These are phyloP conservation scores for Botrytis sinoallii DNA, from an alignment of 2,329 filamentous ascomycete species.

Conservation along the genomic window DNA sequence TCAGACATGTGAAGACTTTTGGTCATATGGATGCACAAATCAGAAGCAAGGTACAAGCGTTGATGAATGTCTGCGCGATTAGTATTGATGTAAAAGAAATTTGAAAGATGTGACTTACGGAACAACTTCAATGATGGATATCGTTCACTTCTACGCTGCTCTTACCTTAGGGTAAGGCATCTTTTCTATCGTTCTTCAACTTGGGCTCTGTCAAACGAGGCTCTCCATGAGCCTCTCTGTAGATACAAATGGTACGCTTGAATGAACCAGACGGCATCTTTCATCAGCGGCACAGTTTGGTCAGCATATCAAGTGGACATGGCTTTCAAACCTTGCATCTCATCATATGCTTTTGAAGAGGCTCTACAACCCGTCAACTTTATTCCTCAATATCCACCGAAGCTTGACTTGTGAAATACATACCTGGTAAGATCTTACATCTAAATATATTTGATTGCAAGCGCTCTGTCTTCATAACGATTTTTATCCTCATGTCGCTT, in stretches of 20 bases:
- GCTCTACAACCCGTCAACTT: too few species aligned
- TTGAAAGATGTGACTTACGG: neutral
- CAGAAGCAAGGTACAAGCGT: neutral
- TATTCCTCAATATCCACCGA: too few species aligned
- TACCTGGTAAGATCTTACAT: neutral
- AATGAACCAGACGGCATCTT: too few species aligned
- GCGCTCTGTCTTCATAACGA: neutral
- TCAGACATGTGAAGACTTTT: neutral
- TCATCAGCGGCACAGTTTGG: neutral
- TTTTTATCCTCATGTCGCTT: neutral
- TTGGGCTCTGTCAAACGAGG: neutral
- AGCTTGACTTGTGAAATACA: neutral
- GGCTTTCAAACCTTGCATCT: neutral
- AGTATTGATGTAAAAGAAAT: neutral
- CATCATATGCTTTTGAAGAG: accelerated
- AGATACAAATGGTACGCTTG: neutral
- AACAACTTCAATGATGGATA: too few species aligned
- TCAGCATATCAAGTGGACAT: neutral
- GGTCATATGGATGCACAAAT: neutral
- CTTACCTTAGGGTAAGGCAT: neutral
- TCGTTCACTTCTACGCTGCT: neutral
- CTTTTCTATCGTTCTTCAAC: neutral
- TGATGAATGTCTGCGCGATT: neutral
- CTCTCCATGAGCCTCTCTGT: too few species aligned
- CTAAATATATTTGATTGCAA: neutral